These are phyloP conservation scores for Chaetomium cochliodes DNA, from an alignment of 495 filamentous ascomycete genomes.

Conservation along the genomic window DNA sequence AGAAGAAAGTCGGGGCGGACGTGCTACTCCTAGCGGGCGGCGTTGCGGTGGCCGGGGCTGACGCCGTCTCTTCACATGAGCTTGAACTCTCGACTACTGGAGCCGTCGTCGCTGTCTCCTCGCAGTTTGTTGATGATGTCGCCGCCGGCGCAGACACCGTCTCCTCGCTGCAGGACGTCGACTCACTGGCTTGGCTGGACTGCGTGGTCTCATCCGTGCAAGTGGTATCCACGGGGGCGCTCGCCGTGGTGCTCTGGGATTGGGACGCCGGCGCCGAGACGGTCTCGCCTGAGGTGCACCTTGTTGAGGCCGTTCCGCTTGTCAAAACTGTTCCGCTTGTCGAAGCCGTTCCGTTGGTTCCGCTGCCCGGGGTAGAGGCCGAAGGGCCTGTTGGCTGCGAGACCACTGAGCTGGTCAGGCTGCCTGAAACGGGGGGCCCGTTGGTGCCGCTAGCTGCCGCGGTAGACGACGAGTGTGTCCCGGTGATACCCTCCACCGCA, in stretches of 20 bases:
- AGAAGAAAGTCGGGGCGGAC: neutral
- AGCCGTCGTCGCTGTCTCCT: neutral
- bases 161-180: slow-evolving; percentile 28
- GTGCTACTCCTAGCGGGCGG: neutral
- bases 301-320: neutral
- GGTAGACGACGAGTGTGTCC: neutral
- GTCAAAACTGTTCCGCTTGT: neutral
- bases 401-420: too few species aligned
- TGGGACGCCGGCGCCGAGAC: neutral
- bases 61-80: neutral
- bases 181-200: slow-evolving; percentile 10
- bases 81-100: neutral
- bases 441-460: neutral
- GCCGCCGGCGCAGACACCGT: slow-evolving; percentile 18
- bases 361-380: too few species aligned
- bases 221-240: neutral
- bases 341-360: neutral
- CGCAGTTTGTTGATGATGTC: slow-evolving; percentile 7
- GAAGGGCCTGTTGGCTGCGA: too few species aligned
- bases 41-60: neutral
- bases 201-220: neutral
- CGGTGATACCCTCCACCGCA: neutral
- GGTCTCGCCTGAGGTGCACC: neutral
- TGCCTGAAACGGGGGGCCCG: too few species aligned
- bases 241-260: neutral